phyloP scores from a whole-genome alignment of 305 asterid genomes.

The Fraxinus floribunda region DNA sequence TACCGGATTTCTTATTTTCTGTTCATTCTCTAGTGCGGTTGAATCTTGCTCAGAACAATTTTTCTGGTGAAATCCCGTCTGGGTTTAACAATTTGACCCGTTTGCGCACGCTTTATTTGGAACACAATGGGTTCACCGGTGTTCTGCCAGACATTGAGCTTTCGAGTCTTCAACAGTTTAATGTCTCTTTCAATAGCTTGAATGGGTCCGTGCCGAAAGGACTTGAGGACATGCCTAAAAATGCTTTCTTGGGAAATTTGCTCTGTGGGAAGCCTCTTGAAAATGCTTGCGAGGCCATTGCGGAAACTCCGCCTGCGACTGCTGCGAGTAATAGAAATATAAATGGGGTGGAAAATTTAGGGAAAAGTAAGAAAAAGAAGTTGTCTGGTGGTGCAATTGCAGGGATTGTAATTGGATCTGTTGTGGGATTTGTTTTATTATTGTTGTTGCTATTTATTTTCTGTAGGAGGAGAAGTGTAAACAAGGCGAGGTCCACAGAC shows the following conservation, averaged over 20 bases:
- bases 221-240: constrained; percentile 30
- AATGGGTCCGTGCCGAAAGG: constrained; percentile 80
- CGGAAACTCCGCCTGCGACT: background rate
- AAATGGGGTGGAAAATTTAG: constrained; percentile 17
- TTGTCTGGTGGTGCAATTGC: constrained; percentile 86
- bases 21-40: constrained; percentile 33
- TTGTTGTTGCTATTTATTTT: constrained; percentile 49
- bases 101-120: constrained; percentile 67
- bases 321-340: constrained; percentile 24
- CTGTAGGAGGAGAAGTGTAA: constrained; percentile 67
- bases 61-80: constrained; percentile 7
- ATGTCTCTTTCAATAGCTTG: constrained; percentile 67
- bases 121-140: constrained; percentile 62
- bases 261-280: constrained; percentile 19
- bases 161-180: constrained; percentile 59
- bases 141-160: constrained; percentile 53
- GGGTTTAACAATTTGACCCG: constrained; percentile 67
- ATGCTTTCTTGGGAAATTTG: constrained; percentile 15
- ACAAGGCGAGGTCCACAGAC: constrained; percentile 54
- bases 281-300: background rate
- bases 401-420: constrained; percentile 83
- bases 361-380: constrained; percentile 32
- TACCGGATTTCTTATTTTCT: constrained; percentile 40
- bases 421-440: constrained; percentile 56
- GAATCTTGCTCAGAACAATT: background rate